A percentile compares a stretch with the other conserved stretches of the same genome.
phyloP scores from a whole-genome alignment of 2,329 filamentous ascomycete genomes.

The Triangularia setosa region DNA sequence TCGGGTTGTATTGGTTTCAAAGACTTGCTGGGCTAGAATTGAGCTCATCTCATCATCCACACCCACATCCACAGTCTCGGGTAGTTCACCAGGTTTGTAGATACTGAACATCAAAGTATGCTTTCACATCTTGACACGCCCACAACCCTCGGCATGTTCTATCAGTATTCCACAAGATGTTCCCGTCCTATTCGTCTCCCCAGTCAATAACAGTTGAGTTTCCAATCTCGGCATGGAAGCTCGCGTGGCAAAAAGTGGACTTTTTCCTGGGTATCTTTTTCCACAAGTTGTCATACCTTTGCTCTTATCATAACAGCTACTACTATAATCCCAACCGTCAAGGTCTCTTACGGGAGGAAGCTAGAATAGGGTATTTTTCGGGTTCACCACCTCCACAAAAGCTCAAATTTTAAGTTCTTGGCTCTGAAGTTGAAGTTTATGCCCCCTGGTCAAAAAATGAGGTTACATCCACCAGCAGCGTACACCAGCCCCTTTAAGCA shows the following conservation, averaged over 20 bases:
- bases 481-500: not conserved
- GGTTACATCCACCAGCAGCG: not conserved
- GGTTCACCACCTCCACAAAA: not conserved
- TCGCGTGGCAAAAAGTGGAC: not conserved
- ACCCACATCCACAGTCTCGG: not conserved
- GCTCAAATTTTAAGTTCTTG: not conserved
- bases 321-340: not conserved
- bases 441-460: too few relatives aligned
- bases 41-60: not conserved
- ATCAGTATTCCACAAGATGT: not conserved
- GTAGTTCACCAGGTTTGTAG: too few relatives aligned
- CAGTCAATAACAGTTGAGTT: not conserved
- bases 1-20: not conserved
- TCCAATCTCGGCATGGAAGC: not conserved
- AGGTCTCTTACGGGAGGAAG: not conserved
- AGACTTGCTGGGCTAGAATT: not conserved
- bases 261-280: not conserved
- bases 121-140: not conserved
- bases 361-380: not conserved
- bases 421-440: too few relatives aligned
- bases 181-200: not conserved
- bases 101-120: not conserved
- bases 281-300: not conserved
- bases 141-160: not conserved
- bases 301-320: not conserved